These are phyloP conservation scores for Phytophthora citricola DNA, from an alignment of 352 stramenopile species.

Conservation along the genomic window DNA sequence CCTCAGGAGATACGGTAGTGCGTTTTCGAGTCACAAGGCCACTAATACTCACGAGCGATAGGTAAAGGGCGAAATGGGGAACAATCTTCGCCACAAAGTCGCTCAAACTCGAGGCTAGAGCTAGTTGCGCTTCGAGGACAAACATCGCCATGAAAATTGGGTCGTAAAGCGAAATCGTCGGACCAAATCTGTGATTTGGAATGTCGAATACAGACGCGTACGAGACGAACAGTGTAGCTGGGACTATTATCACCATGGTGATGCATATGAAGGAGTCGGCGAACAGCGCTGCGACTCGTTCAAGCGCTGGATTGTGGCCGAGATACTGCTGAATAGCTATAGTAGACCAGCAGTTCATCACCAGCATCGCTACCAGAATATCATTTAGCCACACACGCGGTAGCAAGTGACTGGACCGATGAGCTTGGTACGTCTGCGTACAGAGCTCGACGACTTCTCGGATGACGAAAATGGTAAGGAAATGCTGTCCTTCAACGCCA, in stretches of 20 bases:
- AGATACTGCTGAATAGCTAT: slow-evolving; percentile 54
- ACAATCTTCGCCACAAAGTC: slow-evolving; percentile 3
- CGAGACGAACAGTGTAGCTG: background rate
- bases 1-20: background rate
- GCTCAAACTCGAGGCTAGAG: background rate
- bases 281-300: slow-evolving; percentile 5
- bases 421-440: slow-evolving; percentile 25
- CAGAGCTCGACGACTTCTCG: slow-evolving; percentile 21
- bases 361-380: slow-evolving; percentile 27
- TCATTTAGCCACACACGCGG: slow-evolving; percentile 30
- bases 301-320: slow-evolving; percentile 1
- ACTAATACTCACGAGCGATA: background rate
- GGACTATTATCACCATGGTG: background rate
- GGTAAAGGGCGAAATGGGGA: background rate
- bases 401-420: slow-evolving; percentile 25
- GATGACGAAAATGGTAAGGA: slow-evolving; percentile 22
- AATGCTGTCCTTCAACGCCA: slow-evolving; percentile 19
- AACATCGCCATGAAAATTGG: slow-evolving; percentile 5
- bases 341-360: slow-evolving; percentile 59
- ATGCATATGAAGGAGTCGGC: slow-evolving; percentile 10
- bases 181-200: slow-evolving; percentile 1
- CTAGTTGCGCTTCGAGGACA: slow-evolving; percentile 5
- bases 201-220: slow-evolving; percentile 1
- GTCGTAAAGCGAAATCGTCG: background rate
- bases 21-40: background rate